Conservation (phyloP, 768 basidiomycete genomes). For the Psilocybe cubensis region DNA sequence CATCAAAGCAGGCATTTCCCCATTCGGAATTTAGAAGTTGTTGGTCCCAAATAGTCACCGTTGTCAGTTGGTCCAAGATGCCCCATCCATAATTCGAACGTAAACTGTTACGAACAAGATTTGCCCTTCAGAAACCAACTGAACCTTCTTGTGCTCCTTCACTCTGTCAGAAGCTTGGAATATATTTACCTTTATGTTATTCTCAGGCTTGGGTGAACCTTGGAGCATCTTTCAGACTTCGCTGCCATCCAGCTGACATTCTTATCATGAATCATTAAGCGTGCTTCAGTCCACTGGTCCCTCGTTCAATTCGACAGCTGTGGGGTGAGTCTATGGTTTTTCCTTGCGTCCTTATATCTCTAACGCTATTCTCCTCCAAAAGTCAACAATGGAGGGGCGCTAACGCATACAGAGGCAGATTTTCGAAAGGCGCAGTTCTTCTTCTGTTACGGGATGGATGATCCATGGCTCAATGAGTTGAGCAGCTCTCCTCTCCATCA, state of each 20-base stretch:
- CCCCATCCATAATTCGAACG: neutral
- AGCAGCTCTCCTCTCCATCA: slow-evolving; percentile 6
- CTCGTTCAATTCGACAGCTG: slow-evolving; percentile 25
- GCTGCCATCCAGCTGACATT: neutral
- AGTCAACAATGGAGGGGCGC: slow-evolving; percentile 40
- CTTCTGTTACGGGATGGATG: slow-evolving; percentile 39
- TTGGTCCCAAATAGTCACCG: neutral
- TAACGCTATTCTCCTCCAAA: neutral
- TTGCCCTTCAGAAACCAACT: too few species aligned
- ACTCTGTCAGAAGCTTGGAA: neutral
- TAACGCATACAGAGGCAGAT: slow-evolving; percentile 36
- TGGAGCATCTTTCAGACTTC: neutral
- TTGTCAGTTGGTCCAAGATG: neutral
- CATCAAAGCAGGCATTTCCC: neutral
- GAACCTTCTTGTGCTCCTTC: neutral
- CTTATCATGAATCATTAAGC: slow-evolving; percentile 22
- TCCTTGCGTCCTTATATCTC: neutral
- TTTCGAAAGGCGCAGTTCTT: slow-evolving; percentile 38
- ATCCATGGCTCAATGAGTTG: slow-evolving; percentile 41
- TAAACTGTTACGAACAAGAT: neutral
- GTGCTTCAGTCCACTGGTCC: slow-evolving; percentile 43
- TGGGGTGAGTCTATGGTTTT: slow-evolving; percentile 33
- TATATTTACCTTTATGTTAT: slow-evolving; percentile 2
- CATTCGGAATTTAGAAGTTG: neutral
- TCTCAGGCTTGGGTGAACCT: slow-evolving; percentile 18